Base-by-base conservation (phyloP, 1,139 yeast species). In the Blastobotrys apis region DNA sequence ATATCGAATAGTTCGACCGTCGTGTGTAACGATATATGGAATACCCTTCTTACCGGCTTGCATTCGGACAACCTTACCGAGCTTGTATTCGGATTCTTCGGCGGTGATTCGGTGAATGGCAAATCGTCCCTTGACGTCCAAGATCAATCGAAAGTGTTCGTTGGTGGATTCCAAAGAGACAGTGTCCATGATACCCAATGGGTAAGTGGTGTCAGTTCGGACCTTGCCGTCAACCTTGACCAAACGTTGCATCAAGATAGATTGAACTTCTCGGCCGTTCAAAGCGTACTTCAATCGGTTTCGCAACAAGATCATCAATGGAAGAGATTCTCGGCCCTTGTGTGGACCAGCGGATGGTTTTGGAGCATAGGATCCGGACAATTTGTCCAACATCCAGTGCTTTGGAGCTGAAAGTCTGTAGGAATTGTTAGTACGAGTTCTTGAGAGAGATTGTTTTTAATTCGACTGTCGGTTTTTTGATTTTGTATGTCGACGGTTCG, bases 331-430 rank as follows among this genome's bases (percentile, higher is more conserved):
- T 77, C 98, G 84, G 75, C 90, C 83, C 79, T 92, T 92, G 84
- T 92, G 98, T 72, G 98, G 98, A 80, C 98, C 98, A 63, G 95
- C 84, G 57, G 97, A 87, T 71, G 97, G 95, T 81, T 97, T 90
- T 78, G 98, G 98, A 62, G 98, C 98, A 74, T 92, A 92, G 70
- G 88, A 80, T 71, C 99, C 99, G 73, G 97, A 85, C 79, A 94
- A 81, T 80, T 94, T 94, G 95, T 92, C 98, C 81, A 94, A 85
- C 95, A 94, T 86, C 98, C 98, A 94, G 84, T 94, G 98, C 80
- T 90, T 84, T 80, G 99, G 99, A 72, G 97, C 97, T 72, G 95
- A 95, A 75, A 87, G 81, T 42, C 45, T 42, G 33, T 20, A 3
- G 6, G 8, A 27, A 36, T 9, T 3, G 30, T 34, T 21, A 20